Percentiles rank a stretch among this genome's conserved stretches.
phyloP scores from a whole-genome alignment of 2,329 filamentous ascomycete genomes.

The Elsinoe arachidis region DNA sequence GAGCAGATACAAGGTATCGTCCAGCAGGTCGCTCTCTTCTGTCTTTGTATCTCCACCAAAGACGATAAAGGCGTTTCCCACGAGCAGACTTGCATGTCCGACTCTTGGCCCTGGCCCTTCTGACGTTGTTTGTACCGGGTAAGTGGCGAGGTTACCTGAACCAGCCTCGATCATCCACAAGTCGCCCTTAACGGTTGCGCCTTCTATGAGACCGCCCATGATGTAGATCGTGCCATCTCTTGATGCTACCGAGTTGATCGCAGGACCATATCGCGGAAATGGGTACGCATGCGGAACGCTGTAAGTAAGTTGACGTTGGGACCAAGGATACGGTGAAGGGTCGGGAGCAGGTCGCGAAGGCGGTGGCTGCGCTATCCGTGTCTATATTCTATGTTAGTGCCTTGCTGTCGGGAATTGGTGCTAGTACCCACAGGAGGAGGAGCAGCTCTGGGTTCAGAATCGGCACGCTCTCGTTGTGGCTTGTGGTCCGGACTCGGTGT shows the following conservation, averaged over 20 bases:
- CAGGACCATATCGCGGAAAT: constrained; percentile 93
- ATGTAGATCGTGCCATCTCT: constrained; percentile 97
- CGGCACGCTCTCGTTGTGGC: constrained; percentile 46
- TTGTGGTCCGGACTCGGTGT: constrained; percentile 57
- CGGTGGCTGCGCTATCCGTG: constrained; percentile 5
- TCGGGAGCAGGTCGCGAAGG: constrained; percentile 46
- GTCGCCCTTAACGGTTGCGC: constrained; percentile 91
- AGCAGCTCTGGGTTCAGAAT: constrained; percentile 48
- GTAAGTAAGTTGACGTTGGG: constrained; percentile 78
- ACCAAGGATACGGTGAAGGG: constrained; percentile 89
- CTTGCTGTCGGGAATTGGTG: background rate
- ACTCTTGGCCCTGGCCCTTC: constrained; percentile 93
- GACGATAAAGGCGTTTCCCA: constrained; percentile 97
- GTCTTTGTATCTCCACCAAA: constrained; percentile 98
- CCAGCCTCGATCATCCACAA: constrained; percentile 96
- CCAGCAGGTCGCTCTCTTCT: constrained; percentile 80
- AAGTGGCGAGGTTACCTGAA: constrained; percentile 72
- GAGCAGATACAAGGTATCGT: constrained; percentile 90
- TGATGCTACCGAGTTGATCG: constrained; percentile 83
- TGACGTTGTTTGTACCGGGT: constrained; percentile 80
- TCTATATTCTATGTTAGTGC: constrained; percentile 2
- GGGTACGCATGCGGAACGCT: constrained; percentile 73
- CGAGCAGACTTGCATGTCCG: constrained; percentile 84
- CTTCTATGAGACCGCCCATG: constrained; percentile 94
- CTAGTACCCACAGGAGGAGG: constrained; percentile 32